Percentiles rank a stretch among this genome's conserved stretches.
Conservation (phyloP, 345 rosid genomes). For the Cardamine resedifolia region DNA sequence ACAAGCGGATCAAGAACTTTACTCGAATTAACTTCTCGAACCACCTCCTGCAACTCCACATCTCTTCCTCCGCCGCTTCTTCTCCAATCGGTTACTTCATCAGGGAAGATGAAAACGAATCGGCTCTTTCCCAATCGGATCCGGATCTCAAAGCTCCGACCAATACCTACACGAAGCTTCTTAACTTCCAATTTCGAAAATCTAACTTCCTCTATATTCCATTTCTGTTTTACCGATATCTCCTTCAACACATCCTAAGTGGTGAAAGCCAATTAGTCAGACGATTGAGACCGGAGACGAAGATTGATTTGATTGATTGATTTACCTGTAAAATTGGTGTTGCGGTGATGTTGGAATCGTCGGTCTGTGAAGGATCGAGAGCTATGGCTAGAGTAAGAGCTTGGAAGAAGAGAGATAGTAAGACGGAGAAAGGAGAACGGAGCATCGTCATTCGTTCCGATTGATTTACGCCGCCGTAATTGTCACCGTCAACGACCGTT, state of each 20-base stretch:
- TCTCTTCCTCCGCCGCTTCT: slow-evolving; percentile 37
- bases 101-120: slow-evolving; percentile 53
- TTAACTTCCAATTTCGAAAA: slow-evolving; percentile 46
- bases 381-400: slow-evolving; percentile 28
- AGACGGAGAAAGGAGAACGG: slow-evolving; percentile 20
- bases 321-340: slow-evolving; percentile 46
- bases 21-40: slow-evolving; percentile 39
- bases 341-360: slow-evolving; percentile 26
- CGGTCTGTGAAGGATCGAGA: slow-evolving; percentile 36
- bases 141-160: slow-evolving; percentile 59
- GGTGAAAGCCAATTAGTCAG: neutral
- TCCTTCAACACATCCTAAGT: slow-evolving; percentile 66
- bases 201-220: slow-evolving; percentile 50
- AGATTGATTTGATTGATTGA: neutral
- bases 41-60: slow-evolving; percentile 42
- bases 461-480: slow-evolving; percentile 23
- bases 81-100: slow-evolving; percentile 54
- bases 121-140: slow-evolving; percentile 58
- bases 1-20: slow-evolving; percentile 50
- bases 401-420: slow-evolving; percentile 34
- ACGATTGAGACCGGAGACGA: neutral
- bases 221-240: slow-evolving; percentile 53
- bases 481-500: slow-evolving; percentile 28
- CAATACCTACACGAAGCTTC: slow-evolving; percentile 48
- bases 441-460: neutral